Conservation (phyloP, 176 grass and related monocot species). For the Oryza glaberrima region DNA sequence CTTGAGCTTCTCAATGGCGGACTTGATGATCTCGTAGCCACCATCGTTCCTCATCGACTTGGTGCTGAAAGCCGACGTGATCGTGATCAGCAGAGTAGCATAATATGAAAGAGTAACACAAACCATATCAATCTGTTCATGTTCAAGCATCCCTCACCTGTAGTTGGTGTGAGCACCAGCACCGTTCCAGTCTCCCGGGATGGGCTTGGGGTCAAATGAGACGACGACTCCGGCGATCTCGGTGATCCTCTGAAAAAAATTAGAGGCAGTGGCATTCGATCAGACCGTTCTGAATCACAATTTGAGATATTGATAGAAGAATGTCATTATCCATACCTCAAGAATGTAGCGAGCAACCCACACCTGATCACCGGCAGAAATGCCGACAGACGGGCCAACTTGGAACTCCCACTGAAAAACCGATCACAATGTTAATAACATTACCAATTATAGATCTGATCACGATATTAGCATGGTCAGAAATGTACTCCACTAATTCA, state of each 20-base stretch:
- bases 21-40: slow-evolving; percentile 83
- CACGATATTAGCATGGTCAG: slow-evolving; percentile 11
- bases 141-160: slow-evolving; percentile 37
- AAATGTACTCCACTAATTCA: background rate
- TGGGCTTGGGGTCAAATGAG: slow-evolving; percentile 92
- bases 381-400: slow-evolving; percentile 87
- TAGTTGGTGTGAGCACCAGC: slow-evolving; percentile 96
- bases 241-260: slow-evolving; percentile 76
- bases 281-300: background rate
- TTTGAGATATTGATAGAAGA: background rate
- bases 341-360: slow-evolving; percentile 97
- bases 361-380: slow-evolving; percentile 76
- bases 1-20: slow-evolving; percentile 77
- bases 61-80: slow-evolving; percentile 57
- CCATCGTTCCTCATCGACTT: slow-evolving; percentile 95
- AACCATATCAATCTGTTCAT: background rate
- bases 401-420: slow-evolving; percentile 93
- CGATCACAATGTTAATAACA: background rate
- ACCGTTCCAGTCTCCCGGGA: slow-evolving; percentile 97
- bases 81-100: background rate
- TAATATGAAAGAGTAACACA: background rate
- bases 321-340: slow-evolving; percentile 52
- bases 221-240: slow-evolving; percentile 94
- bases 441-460: background rate
- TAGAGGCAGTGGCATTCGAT: background rate